Percentiles rank a stretch among this genome's conserved stretches.
These are phyloP conservation scores for Candida glaebosa DNA, from an alignment of 805 yeast species.

Conservation along the genomic window DNA sequence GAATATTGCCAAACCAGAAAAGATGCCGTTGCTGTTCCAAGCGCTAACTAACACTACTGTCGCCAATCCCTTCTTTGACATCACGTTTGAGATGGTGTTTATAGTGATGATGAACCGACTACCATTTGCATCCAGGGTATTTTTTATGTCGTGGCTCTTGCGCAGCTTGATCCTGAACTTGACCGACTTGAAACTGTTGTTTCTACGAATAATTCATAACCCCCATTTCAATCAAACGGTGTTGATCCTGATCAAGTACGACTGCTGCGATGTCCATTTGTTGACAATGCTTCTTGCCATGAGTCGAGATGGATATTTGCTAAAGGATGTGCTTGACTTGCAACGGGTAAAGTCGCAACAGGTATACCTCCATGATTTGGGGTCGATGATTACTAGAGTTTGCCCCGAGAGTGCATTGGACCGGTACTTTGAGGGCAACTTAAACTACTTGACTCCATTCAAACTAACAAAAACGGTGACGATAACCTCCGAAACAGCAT, in stretches of 20 bases:
- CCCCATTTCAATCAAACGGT: neutral
- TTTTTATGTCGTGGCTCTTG: neutral
- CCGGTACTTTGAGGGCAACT: neutral
- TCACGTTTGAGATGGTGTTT: neutral
- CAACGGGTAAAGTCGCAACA: neutral
- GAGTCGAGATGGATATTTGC: neutral
- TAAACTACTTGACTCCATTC: neutral
- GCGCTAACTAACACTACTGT: too few relatives aligned
- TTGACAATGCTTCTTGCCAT: neutral
- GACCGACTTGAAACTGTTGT: neutral
- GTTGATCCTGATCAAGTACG: neutral
- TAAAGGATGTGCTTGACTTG: conserved; percentile 1
- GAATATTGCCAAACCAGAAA: neutral
- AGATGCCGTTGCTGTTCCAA: too few relatives aligned
- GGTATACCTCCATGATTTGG: neutral
- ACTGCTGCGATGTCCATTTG: neutral
- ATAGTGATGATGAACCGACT: neutral
- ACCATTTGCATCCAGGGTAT: neutral
- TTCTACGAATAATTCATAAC: neutral
- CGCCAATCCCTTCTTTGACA: neutral
- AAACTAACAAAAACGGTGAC: neutral
- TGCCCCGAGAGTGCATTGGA: neutral
- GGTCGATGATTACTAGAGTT: neutral
- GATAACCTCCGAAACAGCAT: conserved; percentile 1
- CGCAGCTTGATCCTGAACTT: neutral